phyloP scores from a whole-genome alignment of 2,329 filamentous ascomycete genomes.

The Aspergillus fructus region DNA sequence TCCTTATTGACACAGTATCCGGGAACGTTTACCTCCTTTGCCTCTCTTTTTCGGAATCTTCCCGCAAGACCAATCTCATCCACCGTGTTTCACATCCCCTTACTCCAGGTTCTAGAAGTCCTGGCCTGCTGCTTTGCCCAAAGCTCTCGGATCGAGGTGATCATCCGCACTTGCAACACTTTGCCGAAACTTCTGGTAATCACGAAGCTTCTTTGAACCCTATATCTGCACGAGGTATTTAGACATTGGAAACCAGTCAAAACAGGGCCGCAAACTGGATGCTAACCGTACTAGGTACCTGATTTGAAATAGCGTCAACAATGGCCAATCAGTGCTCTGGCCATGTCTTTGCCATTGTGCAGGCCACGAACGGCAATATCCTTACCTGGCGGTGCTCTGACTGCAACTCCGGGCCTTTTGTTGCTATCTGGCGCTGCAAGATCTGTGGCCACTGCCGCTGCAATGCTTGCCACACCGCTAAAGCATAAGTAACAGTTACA shows the following conservation, averaged over 20 bases:
- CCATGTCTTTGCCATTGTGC: conserved; percentile 40
- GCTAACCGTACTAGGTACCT: conserved; percentile 4
- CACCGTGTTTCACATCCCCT: conserved; percentile 12
- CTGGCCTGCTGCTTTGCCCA: not conserved
- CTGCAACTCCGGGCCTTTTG: conserved; percentile 42
- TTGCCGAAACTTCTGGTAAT: not conserved
- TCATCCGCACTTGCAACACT: not conserved
- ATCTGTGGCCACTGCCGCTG: conserved; percentile 43
- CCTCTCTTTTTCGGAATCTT: not conserved
- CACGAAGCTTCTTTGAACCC: conserved; percentile 4
- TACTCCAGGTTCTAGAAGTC: conserved; percentile 1
- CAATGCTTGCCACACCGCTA: conserved; percentile 40
- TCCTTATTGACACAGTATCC: not conserved
- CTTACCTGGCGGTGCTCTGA: conserved; percentile 45
- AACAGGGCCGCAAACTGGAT: not conserved
- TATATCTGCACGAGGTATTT: conserved; percentile 5
- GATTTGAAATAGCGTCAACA: conserved; percentile 8
- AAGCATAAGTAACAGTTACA: conserved; percentile 27
- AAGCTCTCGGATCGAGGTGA: not conserved
- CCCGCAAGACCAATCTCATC: not conserved
- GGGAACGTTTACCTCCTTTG: not conserved
- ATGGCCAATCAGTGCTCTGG: conserved; percentile 44
- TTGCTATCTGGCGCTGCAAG: conserved; percentile 46
- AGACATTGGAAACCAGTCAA: not conserved
- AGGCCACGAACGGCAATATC: conserved; percentile 43